Evolutionary conservation across 176 grass and related monocot genomes (phyloP).

Genomic region (Saccharum officinarum): DNA sequence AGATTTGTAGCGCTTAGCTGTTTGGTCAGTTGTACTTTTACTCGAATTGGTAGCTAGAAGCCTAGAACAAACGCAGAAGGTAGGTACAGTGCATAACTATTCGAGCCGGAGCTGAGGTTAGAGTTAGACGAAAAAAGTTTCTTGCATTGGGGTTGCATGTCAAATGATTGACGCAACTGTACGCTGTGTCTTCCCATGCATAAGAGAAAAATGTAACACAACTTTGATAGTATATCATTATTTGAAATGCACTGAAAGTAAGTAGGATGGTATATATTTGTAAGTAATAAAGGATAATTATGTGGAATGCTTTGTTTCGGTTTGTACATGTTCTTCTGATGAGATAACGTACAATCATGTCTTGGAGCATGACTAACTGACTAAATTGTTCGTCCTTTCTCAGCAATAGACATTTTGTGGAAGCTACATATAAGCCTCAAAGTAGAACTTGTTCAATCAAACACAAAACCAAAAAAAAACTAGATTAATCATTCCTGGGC

Average conservation of each 20-base stretch:
- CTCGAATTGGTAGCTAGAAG: constrained; percentile 20
- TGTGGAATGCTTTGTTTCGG: neutral
- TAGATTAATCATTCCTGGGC: neutral
- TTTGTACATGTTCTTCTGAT: neutral
- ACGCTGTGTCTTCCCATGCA: neutral
- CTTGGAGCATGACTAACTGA: neutral
- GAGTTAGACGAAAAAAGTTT: neutral
- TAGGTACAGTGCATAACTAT: constrained; percentile 2
- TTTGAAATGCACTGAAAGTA: neutral
- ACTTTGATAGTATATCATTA: neutral
- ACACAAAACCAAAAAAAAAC: neutral
- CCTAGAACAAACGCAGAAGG: constrained; percentile 19
- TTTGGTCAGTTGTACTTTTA: constrained; percentile 39
- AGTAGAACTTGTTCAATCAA: neutral
- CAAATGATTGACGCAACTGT: neutral
- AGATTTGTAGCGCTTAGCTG: constrained; percentile 16
- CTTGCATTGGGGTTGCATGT: neutral
- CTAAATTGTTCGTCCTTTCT: neutral
- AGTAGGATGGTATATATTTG: neutral
- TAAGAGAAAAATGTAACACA: neutral
- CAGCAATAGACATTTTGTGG: neutral
- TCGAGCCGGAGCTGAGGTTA: neutral
- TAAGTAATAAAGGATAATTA: neutral
- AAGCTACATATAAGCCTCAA: neutral
- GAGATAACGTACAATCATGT: neutral